A percentile compares a stretch with the other conserved stretches of the same genome.
These are phyloP conservation scores for Cyberlindnera euphorbiiphila DNA, from an alignment of 805 yeast genomes.

Conservation along the genomic window DNA sequence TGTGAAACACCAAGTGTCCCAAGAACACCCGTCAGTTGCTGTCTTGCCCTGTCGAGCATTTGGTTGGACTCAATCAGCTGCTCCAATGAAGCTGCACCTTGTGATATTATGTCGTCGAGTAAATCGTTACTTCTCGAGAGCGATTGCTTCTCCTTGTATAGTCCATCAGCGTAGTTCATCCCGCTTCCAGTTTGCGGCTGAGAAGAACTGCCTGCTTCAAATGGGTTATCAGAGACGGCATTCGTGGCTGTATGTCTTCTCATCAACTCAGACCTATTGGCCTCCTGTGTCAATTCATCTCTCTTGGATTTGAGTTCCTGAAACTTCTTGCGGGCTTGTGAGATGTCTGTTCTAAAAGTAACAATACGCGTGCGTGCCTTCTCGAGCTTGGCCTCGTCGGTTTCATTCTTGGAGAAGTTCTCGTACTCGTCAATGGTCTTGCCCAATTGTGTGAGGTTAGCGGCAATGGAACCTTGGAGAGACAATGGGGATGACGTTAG, in stretches of 20 bases:
- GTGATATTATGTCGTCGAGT: constrained; percentile 83
- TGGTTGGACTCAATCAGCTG: constrained; percentile 85
- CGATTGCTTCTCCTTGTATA: constrained; percentile 62
- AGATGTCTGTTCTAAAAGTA: constrained; percentile 44
- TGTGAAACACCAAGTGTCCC: constrained; percentile 83
- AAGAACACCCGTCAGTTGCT: constrained; percentile 60
- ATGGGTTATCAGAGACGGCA: constrained; percentile 21
- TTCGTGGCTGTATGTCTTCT: constrained; percentile 30
- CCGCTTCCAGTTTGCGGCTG: background rate
- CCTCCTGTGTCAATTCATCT: constrained; percentile 34
- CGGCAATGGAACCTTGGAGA: constrained; percentile 71
- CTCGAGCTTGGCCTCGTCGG: constrained; percentile 46
- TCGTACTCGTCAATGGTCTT: constrained; percentile 73
- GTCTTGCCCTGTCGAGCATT: constrained; percentile 36
- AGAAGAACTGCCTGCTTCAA: constrained; percentile 6
- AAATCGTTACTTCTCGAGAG: constrained; percentile 71
- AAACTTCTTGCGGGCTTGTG: constrained; percentile 31
- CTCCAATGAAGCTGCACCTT: constrained; percentile 82
- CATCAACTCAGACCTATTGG: constrained; percentile 41
- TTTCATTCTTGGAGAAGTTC: constrained; percentile 55
- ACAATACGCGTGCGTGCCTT: constrained; percentile 60
- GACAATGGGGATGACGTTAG: constrained; percentile 71
- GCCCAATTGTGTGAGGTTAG: constrained; percentile 68
- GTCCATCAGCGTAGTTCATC: constrained; percentile 46
- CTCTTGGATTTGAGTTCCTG: constrained; percentile 35